These are phyloP conservation scores for Cicer judaicum DNA, from an alignment of 306 rosid species.

Conservation along the genomic window DNA sequence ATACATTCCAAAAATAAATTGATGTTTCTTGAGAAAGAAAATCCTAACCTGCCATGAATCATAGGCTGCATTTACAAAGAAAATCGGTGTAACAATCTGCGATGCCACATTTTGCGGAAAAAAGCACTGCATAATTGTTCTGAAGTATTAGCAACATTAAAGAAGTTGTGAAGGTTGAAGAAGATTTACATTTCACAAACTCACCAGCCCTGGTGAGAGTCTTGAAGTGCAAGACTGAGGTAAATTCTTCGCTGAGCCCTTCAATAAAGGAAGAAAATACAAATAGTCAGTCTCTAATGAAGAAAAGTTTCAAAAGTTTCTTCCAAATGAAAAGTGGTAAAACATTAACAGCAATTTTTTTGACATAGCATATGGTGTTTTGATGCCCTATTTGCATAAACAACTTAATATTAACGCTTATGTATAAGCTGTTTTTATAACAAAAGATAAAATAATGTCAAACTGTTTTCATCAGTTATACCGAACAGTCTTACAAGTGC, in stretches of 20 bases:
- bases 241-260: slow-evolving; percentile 79
- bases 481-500: no score
- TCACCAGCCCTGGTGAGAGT: slow-evolving; percentile 73
- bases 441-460: no score
- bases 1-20: slow-evolving; percentile 9
- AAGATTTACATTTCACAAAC: slow-evolving; percentile 39
- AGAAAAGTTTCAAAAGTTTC: slow-evolving; percentile 24
- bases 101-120: slow-evolving; percentile 77
- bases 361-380: neutral
- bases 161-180: neutral
- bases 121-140: slow-evolving; percentile 69
- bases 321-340: neutral
- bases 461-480: no score
- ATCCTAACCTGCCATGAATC: slow-evolving; percentile 96
- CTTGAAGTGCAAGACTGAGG: slow-evolving; percentile 77
- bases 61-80: slow-evolving; percentile 90
- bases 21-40: slow-evolving; percentile 7
- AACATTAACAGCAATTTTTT: neutral
- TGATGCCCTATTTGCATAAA: neutral
- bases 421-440: no score
- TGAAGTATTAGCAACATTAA: slow-evolving; percentile 30
- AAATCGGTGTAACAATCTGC: slow-evolving; percentile 75
- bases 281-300: neutral
- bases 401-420: no score
- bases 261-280: slow-evolving; percentile 17